Conservation (phyloP, 371 early-diverging fungal genomes). For the Apophysomyces variabilis region DNA sequence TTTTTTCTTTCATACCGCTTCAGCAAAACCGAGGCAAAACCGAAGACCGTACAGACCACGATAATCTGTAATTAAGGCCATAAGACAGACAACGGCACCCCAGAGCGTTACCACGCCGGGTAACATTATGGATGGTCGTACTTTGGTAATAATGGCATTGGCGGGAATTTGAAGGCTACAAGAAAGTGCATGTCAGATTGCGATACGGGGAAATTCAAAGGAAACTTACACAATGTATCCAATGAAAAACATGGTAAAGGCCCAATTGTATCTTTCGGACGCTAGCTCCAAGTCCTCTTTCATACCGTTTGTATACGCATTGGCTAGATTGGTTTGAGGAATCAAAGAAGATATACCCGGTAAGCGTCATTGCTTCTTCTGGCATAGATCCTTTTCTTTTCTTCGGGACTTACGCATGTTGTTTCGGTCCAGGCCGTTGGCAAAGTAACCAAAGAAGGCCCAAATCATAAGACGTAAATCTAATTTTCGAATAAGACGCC, state of each 20-base stretch:
- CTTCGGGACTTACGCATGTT: constrained; percentile 64
- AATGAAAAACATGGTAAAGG: constrained; percentile 71
- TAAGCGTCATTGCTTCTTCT: too few relatives aligned
- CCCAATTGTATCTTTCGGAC: constrained; percentile 59
- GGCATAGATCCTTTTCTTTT: not conserved
- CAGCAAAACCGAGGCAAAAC: constrained; percentile 68
- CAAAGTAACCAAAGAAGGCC: constrained; percentile 71
- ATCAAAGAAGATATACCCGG: not conserved
- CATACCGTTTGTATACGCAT: constrained; percentile 57
- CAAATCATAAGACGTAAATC: constrained; percentile 73
- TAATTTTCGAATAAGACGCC: constrained; percentile 63
- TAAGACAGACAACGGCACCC: constrained; percentile 65
- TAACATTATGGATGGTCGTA: constrained; percentile 62
- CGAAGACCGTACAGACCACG: constrained; percentile 60
- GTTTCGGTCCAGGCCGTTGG: constrained; percentile 76
- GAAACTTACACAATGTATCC: constrained; percentile 70
- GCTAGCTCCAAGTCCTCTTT: constrained; percentile 53
- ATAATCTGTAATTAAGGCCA: constrained; percentile 54
- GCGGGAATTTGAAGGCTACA: constrained; percentile 46
- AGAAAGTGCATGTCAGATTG: not conserved
- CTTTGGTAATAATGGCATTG: constrained; percentile 53
- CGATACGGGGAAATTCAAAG: too few relatives aligned
- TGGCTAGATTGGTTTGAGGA: constrained; percentile 19
- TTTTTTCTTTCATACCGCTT: constrained; percentile 37
- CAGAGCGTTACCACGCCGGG: constrained; percentile 63